Evolutionary conservation across 148 eudicot genomes (phyloP).

Genomic region (Drosera capensis): DNA sequence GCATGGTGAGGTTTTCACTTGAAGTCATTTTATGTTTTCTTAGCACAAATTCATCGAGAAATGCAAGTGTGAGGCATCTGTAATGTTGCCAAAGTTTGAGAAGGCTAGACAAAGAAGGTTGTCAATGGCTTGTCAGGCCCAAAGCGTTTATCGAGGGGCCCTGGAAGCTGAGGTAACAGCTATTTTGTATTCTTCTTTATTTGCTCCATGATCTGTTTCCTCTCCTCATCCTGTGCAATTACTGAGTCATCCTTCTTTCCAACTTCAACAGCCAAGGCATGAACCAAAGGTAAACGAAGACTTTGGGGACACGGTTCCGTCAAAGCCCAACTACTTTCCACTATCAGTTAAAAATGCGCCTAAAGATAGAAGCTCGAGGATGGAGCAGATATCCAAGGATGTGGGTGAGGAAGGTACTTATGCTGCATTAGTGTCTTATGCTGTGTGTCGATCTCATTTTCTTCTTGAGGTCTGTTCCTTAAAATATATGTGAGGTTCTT

Average conservation of each 20-base stretch:
- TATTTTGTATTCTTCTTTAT: not conserved
- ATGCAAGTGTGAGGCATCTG: conserved; percentile 70
- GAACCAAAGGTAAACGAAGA: conserved; percentile 44
- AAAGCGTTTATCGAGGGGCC: conserved; percentile 37
- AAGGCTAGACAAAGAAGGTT: conserved; percentile 68
- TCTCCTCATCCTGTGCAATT: not conserved
- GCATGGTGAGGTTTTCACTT: not conserved
- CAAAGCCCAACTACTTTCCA: conserved; percentile 39
- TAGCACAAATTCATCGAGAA: conserved; percentile 96
- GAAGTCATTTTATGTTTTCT: conserved; percentile 2
- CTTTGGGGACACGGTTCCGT: conserved; percentile 77
- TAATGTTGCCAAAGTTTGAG: conserved; percentile 73
- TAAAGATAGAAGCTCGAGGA: conserved; percentile 17
- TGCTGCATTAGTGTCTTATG: too few species aligned
- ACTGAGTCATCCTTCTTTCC: not conserved
- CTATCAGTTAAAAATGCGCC: conserved; percentile 15
- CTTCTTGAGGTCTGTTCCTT: too few species aligned
- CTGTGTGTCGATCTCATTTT: too few species aligned
- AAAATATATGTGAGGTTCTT: too few species aligned
- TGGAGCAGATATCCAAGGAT: conserved; percentile 19
- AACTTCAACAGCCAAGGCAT: conserved; percentile 24
- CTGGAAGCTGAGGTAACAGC: conserved; percentile 34
- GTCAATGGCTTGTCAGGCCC: conserved; percentile 58
- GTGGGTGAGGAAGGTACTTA: conserved; percentile 45
- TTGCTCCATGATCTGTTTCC: not conserved